phyloP scores from a whole-genome alignment of 139 green algal genomes.

The Picochlorum sp. region DNA sequence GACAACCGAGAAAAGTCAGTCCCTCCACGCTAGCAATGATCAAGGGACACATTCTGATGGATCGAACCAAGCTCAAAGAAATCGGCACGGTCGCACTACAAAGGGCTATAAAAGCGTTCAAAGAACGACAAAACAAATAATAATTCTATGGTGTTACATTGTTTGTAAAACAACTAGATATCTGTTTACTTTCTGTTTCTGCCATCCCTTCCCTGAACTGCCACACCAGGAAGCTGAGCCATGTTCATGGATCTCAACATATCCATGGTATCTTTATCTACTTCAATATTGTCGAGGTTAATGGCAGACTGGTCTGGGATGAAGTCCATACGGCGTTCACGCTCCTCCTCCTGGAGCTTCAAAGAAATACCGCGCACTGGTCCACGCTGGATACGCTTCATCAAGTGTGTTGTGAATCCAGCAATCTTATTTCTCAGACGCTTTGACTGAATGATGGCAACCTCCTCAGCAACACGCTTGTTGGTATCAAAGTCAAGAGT shows the following conservation, averaged over 20 bases:
- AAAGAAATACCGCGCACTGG: constrained; percentile 99
- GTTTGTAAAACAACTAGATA: background rate
- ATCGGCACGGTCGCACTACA: background rate
- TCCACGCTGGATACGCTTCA: constrained; percentile 99
- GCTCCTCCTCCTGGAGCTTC: constrained; percentile 99
- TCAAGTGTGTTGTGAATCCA: constrained; percentile 99
- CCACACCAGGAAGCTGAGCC: constrained; percentile 74
- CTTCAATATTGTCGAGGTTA: constrained; percentile 88
- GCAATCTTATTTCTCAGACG: constrained; percentile 99
- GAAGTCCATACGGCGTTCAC: constrained; percentile 98
- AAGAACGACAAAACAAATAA: background rate
- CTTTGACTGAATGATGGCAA: constrained; percentile 96
- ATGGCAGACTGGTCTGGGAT: constrained; percentile 96
- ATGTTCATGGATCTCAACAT: constrained; percentile 93
- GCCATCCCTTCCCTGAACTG: background rate
- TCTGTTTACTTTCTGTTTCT: background rate
- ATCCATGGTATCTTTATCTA: constrained; percentile 95
- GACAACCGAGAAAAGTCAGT: no score
- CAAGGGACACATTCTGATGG: background rate
- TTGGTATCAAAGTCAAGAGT: constrained; percentile 97
- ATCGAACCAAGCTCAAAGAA: background rate
- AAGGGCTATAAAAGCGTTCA: background rate
- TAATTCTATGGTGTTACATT: constrained; percentile 2
- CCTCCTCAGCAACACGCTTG: constrained; percentile 93
- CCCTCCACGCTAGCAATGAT: background rate